These are phyloP conservation scores for Alternaria arbusti DNA, from an alignment of 2,329 filamentous ascomycete genomes.

Conservation along the genomic window DNA sequence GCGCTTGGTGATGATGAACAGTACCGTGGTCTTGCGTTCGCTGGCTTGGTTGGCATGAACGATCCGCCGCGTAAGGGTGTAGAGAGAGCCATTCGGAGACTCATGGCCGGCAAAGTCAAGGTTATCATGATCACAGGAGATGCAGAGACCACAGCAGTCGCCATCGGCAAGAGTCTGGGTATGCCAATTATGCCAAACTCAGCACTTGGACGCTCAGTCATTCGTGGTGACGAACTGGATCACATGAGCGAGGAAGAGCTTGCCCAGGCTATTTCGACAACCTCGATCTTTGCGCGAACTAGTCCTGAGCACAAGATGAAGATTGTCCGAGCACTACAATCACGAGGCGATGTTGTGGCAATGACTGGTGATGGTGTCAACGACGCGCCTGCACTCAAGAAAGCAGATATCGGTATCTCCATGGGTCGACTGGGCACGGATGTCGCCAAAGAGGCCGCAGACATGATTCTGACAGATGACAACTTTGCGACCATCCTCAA, in stretches of 20 bases:
- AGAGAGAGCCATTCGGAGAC: conserved; percentile 81
- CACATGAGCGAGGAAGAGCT: conserved; percentile 86
- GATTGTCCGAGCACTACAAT: conserved; percentile 89
- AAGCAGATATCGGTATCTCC: conserved; percentile 95
- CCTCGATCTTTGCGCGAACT: conserved; percentile 93
- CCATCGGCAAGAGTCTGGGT: conserved; percentile 92
- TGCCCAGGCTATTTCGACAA: conserved; percentile 81
- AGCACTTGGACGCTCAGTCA: conserved; percentile 69
- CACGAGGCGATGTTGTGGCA: conserved; percentile 92
- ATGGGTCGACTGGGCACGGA: conserved; percentile 97
- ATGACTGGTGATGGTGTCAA: conserved; percentile 99
- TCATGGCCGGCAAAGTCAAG: conserved; percentile 94
- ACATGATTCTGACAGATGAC: conserved; percentile 90
- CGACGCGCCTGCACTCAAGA: conserved; percentile 94
- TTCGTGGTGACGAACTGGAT: conserved; percentile 92
- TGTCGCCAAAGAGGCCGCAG: conserved; percentile 94
- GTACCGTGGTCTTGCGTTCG: conserved; percentile 85
- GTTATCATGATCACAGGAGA: conserved; percentile 99
- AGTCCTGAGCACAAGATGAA: conserved; percentile 98
- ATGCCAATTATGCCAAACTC: conserved; percentile 78
- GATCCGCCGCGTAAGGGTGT: conserved; percentile 93
- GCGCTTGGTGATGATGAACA: conserved; percentile 68
- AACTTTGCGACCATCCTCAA: conserved; percentile 90
- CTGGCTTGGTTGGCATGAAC: conserved; percentile 94
- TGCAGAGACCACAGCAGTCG: conserved; percentile 90